Conservation (phyloP, 2,329 filamentous ascomycete species). For the Fusarium bulbicola region DNA sequence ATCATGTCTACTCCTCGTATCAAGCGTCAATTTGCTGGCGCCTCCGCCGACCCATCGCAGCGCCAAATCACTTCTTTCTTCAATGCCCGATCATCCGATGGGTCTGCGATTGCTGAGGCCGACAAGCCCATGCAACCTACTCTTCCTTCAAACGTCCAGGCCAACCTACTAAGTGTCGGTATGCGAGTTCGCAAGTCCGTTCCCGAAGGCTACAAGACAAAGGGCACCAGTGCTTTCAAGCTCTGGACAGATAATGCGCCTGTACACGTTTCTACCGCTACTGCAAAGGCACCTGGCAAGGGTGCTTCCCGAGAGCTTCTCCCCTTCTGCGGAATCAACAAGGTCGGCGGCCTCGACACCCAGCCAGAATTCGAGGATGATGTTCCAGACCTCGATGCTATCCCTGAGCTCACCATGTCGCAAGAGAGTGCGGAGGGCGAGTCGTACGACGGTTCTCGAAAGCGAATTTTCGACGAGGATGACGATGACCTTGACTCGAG, state of each 20-base stretch:
- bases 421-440: conserved; percentile 61
- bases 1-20: conserved; percentile 63
- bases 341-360: conserved; percentile 72
- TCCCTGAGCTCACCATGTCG: conserved; percentile 63
- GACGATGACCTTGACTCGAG: conserved; percentile 50
- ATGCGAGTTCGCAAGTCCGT: conserved; percentile 96
- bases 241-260: conserved; percentile 56
- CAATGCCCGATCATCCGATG: conserved; percentile 47
- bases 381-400: conserved; percentile 49
- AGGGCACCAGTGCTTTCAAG: conserved; percentile 58
- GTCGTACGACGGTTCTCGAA: conserved; percentile 49
- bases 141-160: conserved; percentile 74
- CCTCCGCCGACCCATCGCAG: conserved; percentile 65
- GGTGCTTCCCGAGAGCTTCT: conserved; percentile 68
- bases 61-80: conserved; percentile 74
- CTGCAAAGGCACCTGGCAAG: conserved; percentile 32
- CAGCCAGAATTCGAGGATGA: conserved; percentile 58
- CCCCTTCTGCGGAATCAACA: conserved; percentile 84
- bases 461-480: conserved; percentile 60
- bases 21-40: conserved; percentile 70
- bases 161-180: conserved; percentile 88
- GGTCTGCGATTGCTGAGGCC: conserved; percentile 43
- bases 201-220: conserved; percentile 91
- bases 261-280: conserved; percentile 11
- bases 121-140: conserved; percentile 50